Base-by-base conservation (phyloP, 192 early-diverging fungal species). In the Coemansia sp. region DNA sequence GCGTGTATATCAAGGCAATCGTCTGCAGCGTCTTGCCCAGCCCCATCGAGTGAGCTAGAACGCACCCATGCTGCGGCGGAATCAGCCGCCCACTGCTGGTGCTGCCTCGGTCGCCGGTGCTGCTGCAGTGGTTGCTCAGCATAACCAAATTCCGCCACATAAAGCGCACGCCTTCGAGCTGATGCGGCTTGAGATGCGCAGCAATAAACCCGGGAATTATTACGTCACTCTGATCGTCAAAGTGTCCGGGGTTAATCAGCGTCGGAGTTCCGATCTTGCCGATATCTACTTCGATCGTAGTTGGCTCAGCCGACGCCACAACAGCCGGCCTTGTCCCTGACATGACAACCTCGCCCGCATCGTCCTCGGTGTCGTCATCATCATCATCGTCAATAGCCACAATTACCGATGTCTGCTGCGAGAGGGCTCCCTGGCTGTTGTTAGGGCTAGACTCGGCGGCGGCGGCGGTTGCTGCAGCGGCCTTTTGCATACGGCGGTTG, bases 1-100 rank as follows among this genome's bases (percentile, higher is more conserved):
- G 66, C 1, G 91, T 92, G 61, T 87, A 90, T 5, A 95, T 34
- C 49, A 95, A 89, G 0, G 87, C 70, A 66, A 97, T 88, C 11
- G 87, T 84, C 70, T 95, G 92, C 15, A 95, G 76, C 0, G 94
- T 95, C 76, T 95, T 94, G 62, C 93, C 94, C 22, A 97, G 80
- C 0, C 95, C 94, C 94, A 95, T 95, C 11, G 87, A 85, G 76
- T 95, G 95, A 0, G 92, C 92, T 40, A 96, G 76, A 13, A 95
- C 86, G 66, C 93, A 94, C 3, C 95, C 94, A 27, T 76, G 72
- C 64, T 86, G 77, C 53, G 36, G 10, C 2, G 50, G 16, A 15
- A 52, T 52, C 5, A 9, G 49, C 49, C 31, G 46, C 46, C 46
- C 53, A 41, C 60, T 49, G 34, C 55, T 44, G 2, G 5, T 62